These are phyloP conservation scores for Stachybotrys echinatus DNA, from an alignment of 2,329 filamentous ascomycete species.

Conservation along the genomic window DNA sequence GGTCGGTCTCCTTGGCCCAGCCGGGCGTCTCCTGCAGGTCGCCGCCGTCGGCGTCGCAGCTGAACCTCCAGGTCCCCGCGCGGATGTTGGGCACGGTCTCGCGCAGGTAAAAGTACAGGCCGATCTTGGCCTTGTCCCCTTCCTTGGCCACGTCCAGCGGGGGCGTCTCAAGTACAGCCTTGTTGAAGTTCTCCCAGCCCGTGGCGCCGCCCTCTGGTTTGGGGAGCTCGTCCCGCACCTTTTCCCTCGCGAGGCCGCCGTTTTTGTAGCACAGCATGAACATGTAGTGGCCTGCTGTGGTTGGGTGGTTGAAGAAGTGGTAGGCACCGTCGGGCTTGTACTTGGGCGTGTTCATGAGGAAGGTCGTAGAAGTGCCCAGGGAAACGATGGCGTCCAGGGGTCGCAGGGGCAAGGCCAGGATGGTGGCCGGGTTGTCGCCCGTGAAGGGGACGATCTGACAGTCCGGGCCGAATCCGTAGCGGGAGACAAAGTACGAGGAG, in stretches of 20 bases:
- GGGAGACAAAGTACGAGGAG: conserved; percentile 69
- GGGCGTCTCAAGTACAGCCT: conserved; percentile 60
- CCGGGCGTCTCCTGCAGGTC: conserved; percentile 32
- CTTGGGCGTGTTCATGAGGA: conserved; percentile 91
- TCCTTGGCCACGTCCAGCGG: conserved; percentile 58
- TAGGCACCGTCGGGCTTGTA: conserved; percentile 88
- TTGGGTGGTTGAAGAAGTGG: conserved; percentile 98
- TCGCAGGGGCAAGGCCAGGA: conserved; percentile 81
- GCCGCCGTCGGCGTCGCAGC: conserved; percentile 50
- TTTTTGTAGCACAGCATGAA: conserved; percentile 99
- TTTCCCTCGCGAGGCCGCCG: conserved; percentile 86
- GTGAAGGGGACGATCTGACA: conserved; percentile 84
- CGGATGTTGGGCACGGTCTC: conserved; percentile 93
- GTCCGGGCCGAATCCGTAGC: conserved; percentile 70
- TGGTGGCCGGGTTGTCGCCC: conserved; percentile 93
- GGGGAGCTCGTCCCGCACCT: conserved; percentile 77
- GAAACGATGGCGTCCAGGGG: conserved; percentile 91
- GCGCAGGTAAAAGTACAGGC: conserved; percentile 90
- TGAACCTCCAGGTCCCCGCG: conserved; percentile 83
- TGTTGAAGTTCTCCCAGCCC: conserved; percentile 78
- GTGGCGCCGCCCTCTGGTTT: conserved; percentile 37
- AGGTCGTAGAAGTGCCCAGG: conserved; percentile 91
- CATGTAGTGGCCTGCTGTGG: conserved; percentile 89
- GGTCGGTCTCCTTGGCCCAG: conserved; percentile 61
- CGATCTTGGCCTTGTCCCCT: conserved; percentile 67